Conservation (phyloP, 441 rosid species). For the Brassica hybrid region DNA sequence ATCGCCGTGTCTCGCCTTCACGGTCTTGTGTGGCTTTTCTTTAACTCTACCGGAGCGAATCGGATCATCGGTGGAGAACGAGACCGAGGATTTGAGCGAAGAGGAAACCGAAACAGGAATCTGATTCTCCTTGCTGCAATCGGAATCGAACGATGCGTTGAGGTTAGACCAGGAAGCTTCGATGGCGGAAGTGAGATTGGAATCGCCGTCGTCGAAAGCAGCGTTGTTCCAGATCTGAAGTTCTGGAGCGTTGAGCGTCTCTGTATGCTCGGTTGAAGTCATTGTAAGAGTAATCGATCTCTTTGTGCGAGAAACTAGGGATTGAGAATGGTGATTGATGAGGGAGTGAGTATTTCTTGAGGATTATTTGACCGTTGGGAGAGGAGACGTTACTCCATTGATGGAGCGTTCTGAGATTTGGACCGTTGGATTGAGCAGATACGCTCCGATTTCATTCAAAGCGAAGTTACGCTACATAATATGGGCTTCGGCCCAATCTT, state of each 20-base stretch:
- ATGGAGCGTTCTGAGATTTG: too few species aligned
- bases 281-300: conserved; percentile 41
- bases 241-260: conserved; percentile 50
- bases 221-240: conserved; percentile 94
- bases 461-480: too few species aligned
- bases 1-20: too few species aligned
- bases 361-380: conserved; percentile 75
- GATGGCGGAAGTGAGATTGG: conserved; percentile 47
- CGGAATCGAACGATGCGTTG: conserved; percentile 62
- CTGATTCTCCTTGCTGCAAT: conserved; percentile 70
- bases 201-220: conserved; percentile 79
- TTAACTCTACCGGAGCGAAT: conserved; percentile 41
- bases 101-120: conserved; percentile 49
- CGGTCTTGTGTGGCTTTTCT: conserved; percentile 40
- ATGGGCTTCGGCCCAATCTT: too few species aligned
- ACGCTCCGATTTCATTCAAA: too few species aligned
- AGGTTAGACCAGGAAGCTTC: conserved; percentile 59
- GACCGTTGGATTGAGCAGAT: too few species aligned
- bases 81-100: conserved; percentile 43
- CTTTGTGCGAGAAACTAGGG: not conserved
- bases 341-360: conserved; percentile 41
- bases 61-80: conserved; percentile 52
- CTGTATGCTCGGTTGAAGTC: conserved; percentile 59
- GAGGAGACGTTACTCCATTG: conserved; percentile 57
- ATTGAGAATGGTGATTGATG: not conserved